Evolutionary conservation across 2,329 filamentous ascomycete genomes (phyloP).

Genomic region (Xylaria arbuscula): DNA sequence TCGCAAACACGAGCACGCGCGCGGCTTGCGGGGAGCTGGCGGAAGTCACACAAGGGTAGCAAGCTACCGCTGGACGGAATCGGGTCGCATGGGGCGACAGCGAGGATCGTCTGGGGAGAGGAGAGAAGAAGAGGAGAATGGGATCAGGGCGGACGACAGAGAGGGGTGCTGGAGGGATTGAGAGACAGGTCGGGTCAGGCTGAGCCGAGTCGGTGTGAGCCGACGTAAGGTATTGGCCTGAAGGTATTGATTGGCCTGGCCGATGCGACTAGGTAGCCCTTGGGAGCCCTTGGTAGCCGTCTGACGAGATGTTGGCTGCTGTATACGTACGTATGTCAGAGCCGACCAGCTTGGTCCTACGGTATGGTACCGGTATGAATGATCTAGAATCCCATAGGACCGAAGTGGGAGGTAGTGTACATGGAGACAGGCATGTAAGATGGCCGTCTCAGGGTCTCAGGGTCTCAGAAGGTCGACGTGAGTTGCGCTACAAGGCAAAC

Average conservation of each 20-base stretch:
- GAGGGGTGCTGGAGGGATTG: background rate
- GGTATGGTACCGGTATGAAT: background rate
- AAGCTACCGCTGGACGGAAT: conserved; percentile 29
- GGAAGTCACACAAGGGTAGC: conserved; percentile 23
- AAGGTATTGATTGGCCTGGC: background rate
- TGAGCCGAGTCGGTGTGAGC: conserved; percentile 28
- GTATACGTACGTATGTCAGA: background rate
- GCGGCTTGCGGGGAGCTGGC: conserved; percentile 5
- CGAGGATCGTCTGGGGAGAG: conserved; percentile 3
- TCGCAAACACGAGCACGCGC: conserved; percentile 34
- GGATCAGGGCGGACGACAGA: background rate
- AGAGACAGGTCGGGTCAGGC: conserved; percentile 18
- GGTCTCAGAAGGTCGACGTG: conserved; percentile 16
- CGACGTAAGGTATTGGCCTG: background rate
- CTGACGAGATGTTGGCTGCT: background rate
- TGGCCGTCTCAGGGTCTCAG: background rate
- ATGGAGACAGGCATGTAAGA: background rate
- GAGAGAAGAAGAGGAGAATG: background rate
- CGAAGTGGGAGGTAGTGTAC: background rate
- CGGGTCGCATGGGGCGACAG: conserved; percentile 22
- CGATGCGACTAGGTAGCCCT: background rate
- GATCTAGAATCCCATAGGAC: conserved; percentile 7
- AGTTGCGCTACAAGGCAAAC: conserved; percentile 18
- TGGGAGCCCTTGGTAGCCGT: background rate
- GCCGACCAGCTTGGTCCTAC: conserved; percentile 19